These are phyloP conservation scores for Picea engelmannii DNA, from an alignment of 83 land plant species.

Conservation along the genomic window DNA sequence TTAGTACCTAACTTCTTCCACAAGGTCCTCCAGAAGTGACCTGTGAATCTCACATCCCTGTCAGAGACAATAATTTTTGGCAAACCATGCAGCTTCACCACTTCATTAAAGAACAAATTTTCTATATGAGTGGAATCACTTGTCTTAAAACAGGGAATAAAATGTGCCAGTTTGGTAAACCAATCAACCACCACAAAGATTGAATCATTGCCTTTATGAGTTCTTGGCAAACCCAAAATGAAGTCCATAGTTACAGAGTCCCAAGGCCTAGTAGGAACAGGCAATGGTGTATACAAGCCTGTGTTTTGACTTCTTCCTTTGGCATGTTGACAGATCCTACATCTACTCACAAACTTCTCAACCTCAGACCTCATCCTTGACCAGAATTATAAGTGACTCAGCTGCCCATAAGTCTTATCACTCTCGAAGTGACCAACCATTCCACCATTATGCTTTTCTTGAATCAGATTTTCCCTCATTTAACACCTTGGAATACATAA, in stretches of 20 bases:
- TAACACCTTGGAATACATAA: not conserved
- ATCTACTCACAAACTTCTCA: not conserved
- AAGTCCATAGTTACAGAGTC: conserved; percentile 27
- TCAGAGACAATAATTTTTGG: conserved; percentile 6
- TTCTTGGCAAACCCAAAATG: conserved; percentile 20
- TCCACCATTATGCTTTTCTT: conserved; percentile 2
- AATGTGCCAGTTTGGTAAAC: conserved; percentile 31
- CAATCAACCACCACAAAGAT: conserved; percentile 28
- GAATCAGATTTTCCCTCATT: not conserved
- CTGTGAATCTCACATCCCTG: not conserved
- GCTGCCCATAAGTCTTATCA: not conserved
- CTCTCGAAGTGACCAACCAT: conserved; percentile 6
- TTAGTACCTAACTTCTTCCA: not conserved
- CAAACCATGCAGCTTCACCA: not conserved
- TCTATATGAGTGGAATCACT: conserved; percentile 18
- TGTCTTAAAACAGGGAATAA: conserved; percentile 25
- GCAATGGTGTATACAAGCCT: conserved; percentile 28
- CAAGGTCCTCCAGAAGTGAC: conserved; percentile 1
- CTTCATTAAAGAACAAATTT: not conserved
- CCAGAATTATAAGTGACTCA: not conserved
- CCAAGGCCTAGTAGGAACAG: conserved; percentile 20
- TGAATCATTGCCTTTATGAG: conserved; percentile 16
- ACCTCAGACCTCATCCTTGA: conserved; percentile 13
- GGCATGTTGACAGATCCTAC: conserved; percentile 12
- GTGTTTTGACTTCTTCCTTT: conserved; percentile 2